These are phyloP conservation scores for Starmerella roubikii DNA, from an alignment of 805 yeast species.

Conservation along the genomic window DNA sequence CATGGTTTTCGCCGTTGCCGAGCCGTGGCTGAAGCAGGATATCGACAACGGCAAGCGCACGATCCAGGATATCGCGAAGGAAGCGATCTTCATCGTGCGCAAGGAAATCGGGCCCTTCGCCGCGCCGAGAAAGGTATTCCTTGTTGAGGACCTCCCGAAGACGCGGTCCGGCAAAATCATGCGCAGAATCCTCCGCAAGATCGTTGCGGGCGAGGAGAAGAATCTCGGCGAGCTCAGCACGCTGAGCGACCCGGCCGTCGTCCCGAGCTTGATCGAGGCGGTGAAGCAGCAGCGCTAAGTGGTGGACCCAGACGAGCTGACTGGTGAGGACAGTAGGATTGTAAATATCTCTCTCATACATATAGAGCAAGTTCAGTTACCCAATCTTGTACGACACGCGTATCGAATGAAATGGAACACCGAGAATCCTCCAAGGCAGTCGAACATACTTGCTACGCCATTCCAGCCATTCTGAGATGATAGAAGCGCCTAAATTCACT, in stretches of 20 bases:
- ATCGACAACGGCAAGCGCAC: slow-evolving; percentile 26
- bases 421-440: too few species aligned
- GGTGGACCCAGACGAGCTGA: background rate
- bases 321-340: background rate
- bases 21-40: slow-evolving; percentile 46
- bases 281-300: slow-evolving; percentile 28
- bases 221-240: slow-evolving; percentile 89
- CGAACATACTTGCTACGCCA: too few species aligned
- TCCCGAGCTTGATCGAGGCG: slow-evolving; percentile 57
- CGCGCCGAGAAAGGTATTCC: slow-evolving; percentile 75
- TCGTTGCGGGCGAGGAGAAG: slow-evolving; percentile 82
- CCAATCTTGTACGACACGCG: too few species aligned
- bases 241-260: slow-evolving; percentile 72
- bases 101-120: slow-evolving; percentile 88
- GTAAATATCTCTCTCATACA: background rate
- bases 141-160: slow-evolving; percentile 90
- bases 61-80: slow-evolving; percentile 38
- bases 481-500: too few species aligned
- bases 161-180: slow-evolving; percentile 97
- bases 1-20: slow-evolving; percentile 61
- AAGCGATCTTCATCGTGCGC: slow-evolving; percentile 76
- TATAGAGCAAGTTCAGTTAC: too few species aligned
- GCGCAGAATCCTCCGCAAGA: slow-evolving; percentile 93
- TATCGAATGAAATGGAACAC: too few species aligned
- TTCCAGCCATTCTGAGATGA: too few species aligned